Evolutionary conservation across 345 rosid species (phyloP).

Genomic region (Alliaria petiolata): DNA sequence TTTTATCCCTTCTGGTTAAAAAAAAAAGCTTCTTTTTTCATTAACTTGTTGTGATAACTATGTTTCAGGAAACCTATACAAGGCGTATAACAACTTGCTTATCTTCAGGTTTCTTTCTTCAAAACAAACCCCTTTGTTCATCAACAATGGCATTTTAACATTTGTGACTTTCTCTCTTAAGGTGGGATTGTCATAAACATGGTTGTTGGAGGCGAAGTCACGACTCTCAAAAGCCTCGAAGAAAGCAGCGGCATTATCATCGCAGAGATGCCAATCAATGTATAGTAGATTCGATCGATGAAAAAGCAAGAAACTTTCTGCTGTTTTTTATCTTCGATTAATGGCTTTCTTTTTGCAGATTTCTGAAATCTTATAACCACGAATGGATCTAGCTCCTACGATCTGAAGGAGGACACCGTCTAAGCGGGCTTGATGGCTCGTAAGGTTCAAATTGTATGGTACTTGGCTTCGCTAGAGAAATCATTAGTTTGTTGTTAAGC

Average conservation of each 20-base stretch:
- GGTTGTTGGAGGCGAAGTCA: constrained; percentile 94
- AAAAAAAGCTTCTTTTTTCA: neutral
- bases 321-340: neutral
- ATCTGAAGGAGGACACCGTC: neutral
- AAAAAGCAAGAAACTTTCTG: neutral
- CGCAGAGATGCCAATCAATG: constrained; percentile 90
- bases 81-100: constrained; percentile 77
- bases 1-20: neutral
- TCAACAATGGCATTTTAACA: neutral
- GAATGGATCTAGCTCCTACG: neutral
- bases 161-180: constrained; percentile 27
- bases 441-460: neutral
- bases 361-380: constrained; percentile 68
- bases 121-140: neutral
- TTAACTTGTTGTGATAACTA: neutral
- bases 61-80: constrained; percentile 69
- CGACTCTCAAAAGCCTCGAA: constrained; percentile 68
- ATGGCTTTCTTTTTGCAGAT: constrained; percentile 51
- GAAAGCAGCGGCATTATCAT: constrained; percentile 66
- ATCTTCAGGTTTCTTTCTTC: constrained; percentile 62
- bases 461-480: neutral
- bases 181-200: constrained; percentile 91
- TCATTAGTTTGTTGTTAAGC: neutral
- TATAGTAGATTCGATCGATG: constrained; percentile 16
- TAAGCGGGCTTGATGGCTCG: neutral